A percentile compares a stretch with the other conserved stretches of the same genome.
phyloP scores from a whole-genome alignment of 2,329 filamentous ascomycete species.

The Colletotrichum limetticola region DNA sequence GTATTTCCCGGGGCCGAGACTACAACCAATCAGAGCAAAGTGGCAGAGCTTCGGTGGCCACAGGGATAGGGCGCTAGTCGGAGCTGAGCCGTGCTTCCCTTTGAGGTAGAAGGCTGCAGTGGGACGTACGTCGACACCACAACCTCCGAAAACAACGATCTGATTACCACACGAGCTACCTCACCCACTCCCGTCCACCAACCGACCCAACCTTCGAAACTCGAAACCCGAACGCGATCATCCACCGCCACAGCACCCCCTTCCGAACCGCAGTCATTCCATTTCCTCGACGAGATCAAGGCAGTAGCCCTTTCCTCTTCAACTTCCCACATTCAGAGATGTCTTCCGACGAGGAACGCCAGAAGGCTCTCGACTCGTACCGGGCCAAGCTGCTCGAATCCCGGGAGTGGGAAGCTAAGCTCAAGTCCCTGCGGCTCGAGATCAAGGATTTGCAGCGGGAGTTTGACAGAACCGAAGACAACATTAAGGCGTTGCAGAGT shows the following conservation, averaged over 20 bases:
- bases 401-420: slow-evolving; percentile 97
- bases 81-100: slow-evolving; percentile 27
- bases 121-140: slow-evolving; percentile 32
- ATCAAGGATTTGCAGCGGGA: slow-evolving; percentile 96
- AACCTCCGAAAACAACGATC: slow-evolving; percentile 34
- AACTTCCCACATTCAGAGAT: slow-evolving; percentile 45
- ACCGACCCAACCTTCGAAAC: slow-evolving; percentile 1
- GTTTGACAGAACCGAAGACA: slow-evolving; percentile 97
- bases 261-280: neutral
- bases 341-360: slow-evolving; percentile 68
- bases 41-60: slow-evolving; percentile 24
- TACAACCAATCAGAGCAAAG: slow-evolving; percentile 3
- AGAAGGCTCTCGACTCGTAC: slow-evolving; percentile 80
- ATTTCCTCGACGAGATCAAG: neutral
- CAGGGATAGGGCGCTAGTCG: slow-evolving; percentile 23
- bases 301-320: neutral
- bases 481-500: slow-evolving; percentile 99
- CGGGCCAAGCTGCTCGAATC: slow-evolving; percentile 89
- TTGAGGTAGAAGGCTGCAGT: slow-evolving; percentile 32
- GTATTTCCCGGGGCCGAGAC: neutral
- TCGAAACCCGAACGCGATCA: neutral
- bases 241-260: neutral
- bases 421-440: slow-evolving; percentile 92
- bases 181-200: neutral
- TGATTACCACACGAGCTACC: slow-evolving; percentile 31